phyloP scores from a whole-genome alignment of 2,329 filamentous ascomycete species.

The Aspergillus arachidicola region DNA sequence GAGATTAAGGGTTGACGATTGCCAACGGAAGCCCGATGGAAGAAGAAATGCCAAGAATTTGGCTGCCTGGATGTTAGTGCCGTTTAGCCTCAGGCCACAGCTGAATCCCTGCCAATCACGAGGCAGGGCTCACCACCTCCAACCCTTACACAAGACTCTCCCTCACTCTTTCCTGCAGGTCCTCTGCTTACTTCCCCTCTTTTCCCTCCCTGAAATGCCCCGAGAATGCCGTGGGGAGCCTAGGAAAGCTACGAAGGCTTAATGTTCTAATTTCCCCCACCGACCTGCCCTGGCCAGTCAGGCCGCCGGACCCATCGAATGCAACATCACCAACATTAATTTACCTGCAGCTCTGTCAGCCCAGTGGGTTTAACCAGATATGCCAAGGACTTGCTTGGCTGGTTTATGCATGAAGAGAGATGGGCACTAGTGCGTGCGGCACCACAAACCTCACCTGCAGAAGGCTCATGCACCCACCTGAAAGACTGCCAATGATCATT shows the following conservation, averaged over 20 bases:
- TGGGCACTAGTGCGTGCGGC: background rate
- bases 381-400: constrained; percentile 1
- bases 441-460: constrained; percentile 4
- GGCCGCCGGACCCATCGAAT: background rate
- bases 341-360: background rate
- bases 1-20: background rate
- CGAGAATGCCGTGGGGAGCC: background rate
- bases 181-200: background rate
- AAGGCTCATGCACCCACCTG: constrained; percentile 5
- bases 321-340: constrained; percentile 1
- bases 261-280: background rate
- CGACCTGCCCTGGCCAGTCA: background rate
- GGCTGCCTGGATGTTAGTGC: background rate
- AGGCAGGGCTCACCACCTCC: background rate
- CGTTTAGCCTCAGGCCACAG: constrained; percentile 4
- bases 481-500: constrained; percentile 10
- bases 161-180: background rate
- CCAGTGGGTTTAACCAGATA: background rate
- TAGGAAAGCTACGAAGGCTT: background rate
- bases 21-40: constrained; percentile 4
- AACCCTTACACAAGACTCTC: background rate
- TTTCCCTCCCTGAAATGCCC: background rate
- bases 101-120: constrained; percentile 4
- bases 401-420: background rate
- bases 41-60: constrained; percentile 3